Base-by-base conservation (phyloP, 768 basidiomycete species). In the Daedalea quercina region DNA sequence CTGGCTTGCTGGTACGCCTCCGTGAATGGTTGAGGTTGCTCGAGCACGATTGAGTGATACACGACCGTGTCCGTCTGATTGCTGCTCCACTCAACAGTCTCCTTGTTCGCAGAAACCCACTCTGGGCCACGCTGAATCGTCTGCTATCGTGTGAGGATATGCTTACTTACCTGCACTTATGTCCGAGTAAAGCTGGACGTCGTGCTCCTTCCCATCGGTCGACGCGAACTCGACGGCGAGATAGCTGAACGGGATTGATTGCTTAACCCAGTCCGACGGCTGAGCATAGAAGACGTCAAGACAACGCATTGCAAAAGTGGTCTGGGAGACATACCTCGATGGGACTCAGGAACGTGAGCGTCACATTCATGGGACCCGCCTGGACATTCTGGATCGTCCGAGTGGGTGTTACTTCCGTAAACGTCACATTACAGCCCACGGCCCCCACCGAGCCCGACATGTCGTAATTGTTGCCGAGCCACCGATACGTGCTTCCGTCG, bases 161-260 rank as follows among this genome's bases (percentile, higher is more conserved):
- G 15, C 26, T 33, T 13, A 47, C 60, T n/a, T 37, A 70, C 70
- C 70, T 54, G 60, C 69, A 45, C 65, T 71, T 41, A 73, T 68
- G 50, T 74, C 73, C 0, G 70, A 64, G 53, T 73, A 73, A 1
- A 73, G 58, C 51, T 73, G 67, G 7, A 71, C 65, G 15, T 28
- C 17, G 53, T 74, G 73, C 15, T 60, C 25, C 13, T 55, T 53
- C 8, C 65, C 68, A 44, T 74, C 72, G 15, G 57, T 55, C 1
- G 72, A 59, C 7, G 28, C 33, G 9, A 63, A 68, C 8, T 61
- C 57, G 3, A 74, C 50, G 12, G 65, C 57, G 11, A 73, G 37
- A 50, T 73, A 74, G 4, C 70, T 66, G 56, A 73, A 72, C 8
- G 73, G 70, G 3, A 73, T 42, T 1, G 73, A 73, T 49, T 72